Conservation (phyloP, 805 yeast species). For the Kodamaea laetipori region DNA sequence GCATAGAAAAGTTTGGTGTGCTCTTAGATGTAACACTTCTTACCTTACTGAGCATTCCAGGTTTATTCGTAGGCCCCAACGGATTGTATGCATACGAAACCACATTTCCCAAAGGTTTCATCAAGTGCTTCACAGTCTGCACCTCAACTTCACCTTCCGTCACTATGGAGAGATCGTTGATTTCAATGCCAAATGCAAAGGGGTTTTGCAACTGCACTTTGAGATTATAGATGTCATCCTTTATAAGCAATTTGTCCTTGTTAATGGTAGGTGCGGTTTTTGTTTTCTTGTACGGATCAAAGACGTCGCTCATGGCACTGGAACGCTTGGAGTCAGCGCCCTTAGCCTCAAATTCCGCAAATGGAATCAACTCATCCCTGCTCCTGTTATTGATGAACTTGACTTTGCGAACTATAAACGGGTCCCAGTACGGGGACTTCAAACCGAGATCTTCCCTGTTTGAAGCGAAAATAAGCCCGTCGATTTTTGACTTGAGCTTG, state of each 20-base stretch:
- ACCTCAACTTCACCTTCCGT: constrained; percentile 31
- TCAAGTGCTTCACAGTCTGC: constrained; percentile 27
- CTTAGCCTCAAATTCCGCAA: constrained; percentile 23
- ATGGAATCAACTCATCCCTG: constrained; percentile 47
- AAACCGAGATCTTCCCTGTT: constrained; percentile 28
- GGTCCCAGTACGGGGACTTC: constrained; percentile 68
- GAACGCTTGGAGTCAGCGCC: constrained; percentile 10
- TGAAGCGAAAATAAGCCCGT: constrained; percentile 21
- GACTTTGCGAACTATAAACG: constrained; percentile 57
- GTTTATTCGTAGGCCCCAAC: background rate
- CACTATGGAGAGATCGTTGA: constrained; percentile 50
- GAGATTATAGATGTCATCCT: constrained; percentile 59
- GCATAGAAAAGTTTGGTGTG: constrained; percentile 1
- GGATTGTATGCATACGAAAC: background rate
- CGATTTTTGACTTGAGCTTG: constrained; percentile 37
- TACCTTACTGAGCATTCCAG: constrained; percentile 9
- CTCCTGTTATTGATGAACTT: constrained; percentile 28
- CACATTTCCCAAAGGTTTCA: constrained; percentile 8
- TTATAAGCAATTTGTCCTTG: constrained; percentile 45
- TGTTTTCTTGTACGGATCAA: constrained; percentile 53
- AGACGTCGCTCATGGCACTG: constrained; percentile 22
- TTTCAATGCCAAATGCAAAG: constrained; percentile 68
- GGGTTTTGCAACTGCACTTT: constrained; percentile 72
- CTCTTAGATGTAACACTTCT: background rate
- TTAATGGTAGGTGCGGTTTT: constrained; percentile 37